Conservation (phyloP, 2,329 filamentous ascomycete genomes). For the Fusarium keratoplasticum region DNA sequence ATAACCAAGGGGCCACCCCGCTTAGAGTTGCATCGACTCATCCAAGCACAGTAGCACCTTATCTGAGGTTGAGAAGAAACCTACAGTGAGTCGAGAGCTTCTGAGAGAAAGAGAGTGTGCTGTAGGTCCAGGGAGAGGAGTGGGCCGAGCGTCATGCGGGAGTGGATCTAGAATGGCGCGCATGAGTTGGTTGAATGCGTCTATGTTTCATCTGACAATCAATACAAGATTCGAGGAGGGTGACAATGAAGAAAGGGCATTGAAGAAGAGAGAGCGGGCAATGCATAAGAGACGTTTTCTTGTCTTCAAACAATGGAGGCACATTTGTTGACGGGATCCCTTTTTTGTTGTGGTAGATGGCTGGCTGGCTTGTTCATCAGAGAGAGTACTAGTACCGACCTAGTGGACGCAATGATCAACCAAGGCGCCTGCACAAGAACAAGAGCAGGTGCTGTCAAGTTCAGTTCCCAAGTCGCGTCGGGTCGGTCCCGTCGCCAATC, state of each 20-base stretch:
- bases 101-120: not conserved
- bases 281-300: not conserved
- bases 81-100: not conserved
- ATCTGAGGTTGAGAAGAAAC: constrained; percentile 30
- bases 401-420: constrained; percentile 21
- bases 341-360: not conserved
- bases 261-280: not conserved
- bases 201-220: constrained; percentile 28
- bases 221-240: constrained; percentile 20
- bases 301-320: not conserved
- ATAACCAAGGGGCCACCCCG: constrained; percentile 7
- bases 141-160: not conserved
- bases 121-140: not conserved
- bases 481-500: constrained; percentile 12
- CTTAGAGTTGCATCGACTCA: constrained; percentile 41
- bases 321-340: not conserved
- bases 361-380: not conserved
- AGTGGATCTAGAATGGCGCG: constrained; percentile 13
- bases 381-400: not conserved
- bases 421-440: not conserved
- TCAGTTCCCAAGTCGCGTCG: not conserved
- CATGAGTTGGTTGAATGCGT: constrained; percentile 29
- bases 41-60: constrained; percentile 33
- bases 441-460: not conserved
- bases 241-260: not conserved